Evolutionary conservation across 139 green algal genomes (phyloP).

Genomic region (Coelastrella sp.): DNA sequence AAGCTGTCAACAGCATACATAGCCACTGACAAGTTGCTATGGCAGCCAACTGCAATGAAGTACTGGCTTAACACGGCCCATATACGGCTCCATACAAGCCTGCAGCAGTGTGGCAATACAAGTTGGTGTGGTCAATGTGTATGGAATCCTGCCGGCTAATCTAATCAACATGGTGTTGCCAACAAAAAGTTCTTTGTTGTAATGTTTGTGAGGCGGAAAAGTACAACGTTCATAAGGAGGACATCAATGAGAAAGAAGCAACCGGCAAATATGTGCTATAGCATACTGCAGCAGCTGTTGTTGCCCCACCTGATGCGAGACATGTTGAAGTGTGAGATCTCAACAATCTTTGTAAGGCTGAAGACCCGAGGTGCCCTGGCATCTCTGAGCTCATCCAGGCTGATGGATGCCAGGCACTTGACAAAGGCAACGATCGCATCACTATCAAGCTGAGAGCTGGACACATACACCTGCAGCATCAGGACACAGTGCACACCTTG

Average conservation of each 20-base stretch:
- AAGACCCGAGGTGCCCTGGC: conserved; percentile 86
- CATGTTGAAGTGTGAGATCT: conserved; percentile 99
- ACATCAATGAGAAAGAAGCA: too few species aligned
- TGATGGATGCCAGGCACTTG: conserved; percentile 77
- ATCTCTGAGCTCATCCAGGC: conserved; percentile 71
- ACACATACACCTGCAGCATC: conserved; percentile 34
- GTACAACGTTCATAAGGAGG: too few species aligned
- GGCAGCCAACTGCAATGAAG: conserved; percentile 89
- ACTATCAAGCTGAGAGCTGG: conserved; percentile 70
- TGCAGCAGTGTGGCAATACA: conserved; percentile 55
- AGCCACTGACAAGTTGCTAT: conserved; percentile 86
- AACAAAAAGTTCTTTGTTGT: too few species aligned
- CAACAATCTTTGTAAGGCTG: conserved; percentile 95
- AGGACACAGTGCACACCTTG: neutral
- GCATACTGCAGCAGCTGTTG: neutral
- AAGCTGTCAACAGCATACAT: conserved; percentile 85
- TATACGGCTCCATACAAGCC: conserved; percentile 96
- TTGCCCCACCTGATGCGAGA: conserved; percentile 81
- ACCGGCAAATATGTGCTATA: neutral
- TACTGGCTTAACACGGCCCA: conserved; percentile 95
- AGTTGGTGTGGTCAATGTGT: too few species aligned
- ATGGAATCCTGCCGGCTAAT: too few species aligned
- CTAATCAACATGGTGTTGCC: too few species aligned
- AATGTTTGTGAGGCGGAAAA: too few species aligned
- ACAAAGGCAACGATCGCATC: conserved; percentile 96